These are phyloP conservation scores for Taphrina populina DNA, from an alignment of 1,139 yeast species.

Conservation along the genomic window DNA sequence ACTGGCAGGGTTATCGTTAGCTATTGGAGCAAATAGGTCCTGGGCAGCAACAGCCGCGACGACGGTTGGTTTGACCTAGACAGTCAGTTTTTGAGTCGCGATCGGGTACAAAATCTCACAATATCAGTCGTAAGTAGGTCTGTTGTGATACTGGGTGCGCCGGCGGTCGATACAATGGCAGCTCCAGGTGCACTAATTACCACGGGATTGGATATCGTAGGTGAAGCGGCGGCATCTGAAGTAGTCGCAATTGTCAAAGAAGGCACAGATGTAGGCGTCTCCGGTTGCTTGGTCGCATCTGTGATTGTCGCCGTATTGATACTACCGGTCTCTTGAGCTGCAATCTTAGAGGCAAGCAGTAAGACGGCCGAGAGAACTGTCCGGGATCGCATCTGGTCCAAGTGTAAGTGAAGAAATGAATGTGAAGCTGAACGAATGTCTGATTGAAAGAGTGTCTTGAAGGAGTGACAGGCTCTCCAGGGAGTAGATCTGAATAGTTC, in stretches of 20 bases:
- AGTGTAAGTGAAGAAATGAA: no score
- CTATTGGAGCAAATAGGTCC: conserved; percentile 25
- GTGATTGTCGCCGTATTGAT: conserved; percentile 28
- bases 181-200: conserved; percentile 18
- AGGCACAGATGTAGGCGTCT: conserved; percentile 19
- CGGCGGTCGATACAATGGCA: conserved; percentile 6
- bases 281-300: conserved; percentile 19
- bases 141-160: conserved; percentile 6
- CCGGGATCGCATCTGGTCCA: background rate
- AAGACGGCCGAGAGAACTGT: background rate
- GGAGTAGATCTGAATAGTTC: no score
- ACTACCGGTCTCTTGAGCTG: conserved; percentile 1
- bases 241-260: background rate
- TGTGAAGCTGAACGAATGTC: no score
- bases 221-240: conserved; percentile 1
- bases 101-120: background rate
- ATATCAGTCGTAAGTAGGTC: conserved; percentile 1
- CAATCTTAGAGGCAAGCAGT: background rate
- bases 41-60: conserved; percentile 27
- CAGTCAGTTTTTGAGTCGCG: background rate
- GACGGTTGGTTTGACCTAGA: conserved; percentile 28
- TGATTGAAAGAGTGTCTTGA: no score
- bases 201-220: conserved; percentile 11
- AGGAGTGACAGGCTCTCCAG: no score
- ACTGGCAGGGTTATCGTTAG: conserved; percentile 31